Evolutionary conservation across 2,329 filamentous ascomycete genomes (phyloP).

Genomic region (Claviceps arundinis): DNA sequence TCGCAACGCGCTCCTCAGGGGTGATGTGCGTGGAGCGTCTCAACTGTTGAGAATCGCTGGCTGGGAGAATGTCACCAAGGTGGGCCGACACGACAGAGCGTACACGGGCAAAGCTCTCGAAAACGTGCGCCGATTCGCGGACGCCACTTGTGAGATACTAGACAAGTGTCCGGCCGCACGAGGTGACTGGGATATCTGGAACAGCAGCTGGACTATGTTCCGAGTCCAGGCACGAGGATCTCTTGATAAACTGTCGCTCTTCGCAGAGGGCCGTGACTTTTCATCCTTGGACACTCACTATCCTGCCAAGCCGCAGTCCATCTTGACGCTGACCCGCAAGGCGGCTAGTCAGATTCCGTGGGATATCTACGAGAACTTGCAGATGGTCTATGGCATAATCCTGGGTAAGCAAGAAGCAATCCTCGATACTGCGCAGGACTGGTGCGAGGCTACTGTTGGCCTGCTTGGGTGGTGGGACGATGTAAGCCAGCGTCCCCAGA

Average conservation of each 20-base stretch:
- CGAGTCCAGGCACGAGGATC: constrained; percentile 59
- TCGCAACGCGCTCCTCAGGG: constrained; percentile 61
- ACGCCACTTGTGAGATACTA: constrained; percentile 55
- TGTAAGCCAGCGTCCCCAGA: constrained; percentile 35
- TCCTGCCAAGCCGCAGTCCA: constrained; percentile 30
- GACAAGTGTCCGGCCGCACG: constrained; percentile 57
- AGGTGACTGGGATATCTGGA: constrained; percentile 71
- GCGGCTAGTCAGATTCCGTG: constrained; percentile 81
- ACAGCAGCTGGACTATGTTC: constrained; percentile 73
- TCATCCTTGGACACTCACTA: constrained; percentile 21
- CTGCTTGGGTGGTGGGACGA: constrained; percentile 91
- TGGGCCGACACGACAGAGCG: constrained; percentile 48
- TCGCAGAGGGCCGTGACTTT: constrained; percentile 61
- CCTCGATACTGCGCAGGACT: constrained; percentile 67
- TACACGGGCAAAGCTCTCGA: constrained; percentile 67
- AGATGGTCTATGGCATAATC: constrained; percentile 67
- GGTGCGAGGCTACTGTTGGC: constrained; percentile 78
- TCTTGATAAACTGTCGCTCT: constrained; percentile 57
- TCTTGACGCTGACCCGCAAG: constrained; percentile 57
- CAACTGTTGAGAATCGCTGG: constrained; percentile 59
- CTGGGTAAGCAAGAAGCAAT: constrained; percentile 66
- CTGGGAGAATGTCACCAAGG: constrained; percentile 63
- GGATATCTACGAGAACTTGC: constrained; percentile 77
- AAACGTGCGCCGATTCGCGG: constrained; percentile 61
- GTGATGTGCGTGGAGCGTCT: constrained; percentile 55